Base-by-base conservation (phyloP, 805 yeast genomes). In the Candida pseudoglaebosa region DNA sequence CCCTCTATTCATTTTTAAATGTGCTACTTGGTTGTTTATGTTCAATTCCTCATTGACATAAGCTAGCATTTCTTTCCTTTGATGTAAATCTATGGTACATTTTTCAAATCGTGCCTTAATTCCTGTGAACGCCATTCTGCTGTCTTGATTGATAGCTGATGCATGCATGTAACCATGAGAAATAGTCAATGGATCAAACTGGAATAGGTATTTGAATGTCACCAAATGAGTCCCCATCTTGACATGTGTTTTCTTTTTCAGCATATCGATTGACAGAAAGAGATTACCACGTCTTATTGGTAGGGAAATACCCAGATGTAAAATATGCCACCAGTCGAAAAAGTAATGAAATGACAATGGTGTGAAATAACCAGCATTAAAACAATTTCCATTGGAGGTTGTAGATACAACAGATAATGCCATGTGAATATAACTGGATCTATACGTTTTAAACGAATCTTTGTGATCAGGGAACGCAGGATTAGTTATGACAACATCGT, bases 351-450 rank as follows among this genome's bases (percentile, higher is more conserved):
- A 56, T 1, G 67, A 53, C 28, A 65, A 44, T 0, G 75, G 75
- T 1, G 73, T 59, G 13, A 69, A 49, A 41, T 65, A 65, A 1
- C 61, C 62, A 4, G 62, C 52, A 43, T 67, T 69, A 39, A 54
- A 54, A 8, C 61, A 52, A 34, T 58, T 56, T 0, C 66, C 65
- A 4, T 47, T 45, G 4, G 47, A 31, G 0, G 70, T 55, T 13
- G 53, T 55, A 1, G 71, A 65, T 6, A 53, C 53, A 5, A 69
- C 73, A 0, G 68, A 53, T 5, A 69, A 49, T 4, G 72, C 67
- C 47, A 69, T 42, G 54, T 88, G 96, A 8, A 91, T 69, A 54
- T 78, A 90, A 39, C 88, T 82, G 45, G 95, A 84, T 54, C 98
- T 66, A 66, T 80, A 93, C 0, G 83, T 88, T 9, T 59, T 62